These are phyloP conservation scores for Penicillium bovifimosum DNA, from an alignment of 495 filamentous ascomycete species.

Conservation along the genomic window DNA sequence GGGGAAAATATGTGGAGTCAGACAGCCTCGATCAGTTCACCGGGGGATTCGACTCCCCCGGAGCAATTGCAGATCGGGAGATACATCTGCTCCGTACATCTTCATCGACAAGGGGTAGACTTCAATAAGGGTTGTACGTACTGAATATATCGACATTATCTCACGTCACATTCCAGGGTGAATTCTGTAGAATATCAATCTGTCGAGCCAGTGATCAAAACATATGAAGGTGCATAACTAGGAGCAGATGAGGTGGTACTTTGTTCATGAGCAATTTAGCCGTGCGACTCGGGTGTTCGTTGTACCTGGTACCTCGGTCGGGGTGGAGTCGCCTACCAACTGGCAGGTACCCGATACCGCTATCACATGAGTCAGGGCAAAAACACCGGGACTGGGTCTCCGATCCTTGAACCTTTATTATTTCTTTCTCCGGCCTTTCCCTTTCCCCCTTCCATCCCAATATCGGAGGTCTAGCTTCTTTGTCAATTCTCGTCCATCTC, in stretches of 20 bases:
- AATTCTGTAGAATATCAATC: too few relatives aligned
- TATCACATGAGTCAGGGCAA: constrained; percentile 40
- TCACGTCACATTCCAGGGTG: background rate
- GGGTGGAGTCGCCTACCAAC: constrained; percentile 4
- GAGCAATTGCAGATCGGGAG: constrained; percentile 8
- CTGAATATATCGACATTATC: background rate
- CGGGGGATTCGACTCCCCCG: constrained; percentile 21
- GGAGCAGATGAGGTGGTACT: too few relatives aligned
- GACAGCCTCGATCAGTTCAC: constrained; percentile 31
- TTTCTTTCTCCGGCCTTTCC: constrained; percentile 15
- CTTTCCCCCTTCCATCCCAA: constrained; percentile 18
- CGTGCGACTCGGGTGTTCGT: constrained; percentile 13
- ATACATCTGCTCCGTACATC: background rate
- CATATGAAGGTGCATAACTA: too few relatives aligned
- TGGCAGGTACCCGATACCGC: constrained; percentile 23
- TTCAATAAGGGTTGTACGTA: background rate
- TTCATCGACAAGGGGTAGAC: too few relatives aligned
- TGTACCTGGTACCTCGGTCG: constrained; percentile 16
- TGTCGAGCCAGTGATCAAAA: too few relatives aligned
- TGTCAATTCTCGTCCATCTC: constrained; percentile 8
- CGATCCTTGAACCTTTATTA: constrained; percentile 33
- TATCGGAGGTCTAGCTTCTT: constrained; percentile 12
- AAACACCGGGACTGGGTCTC: constrained; percentile 26
- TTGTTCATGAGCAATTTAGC: background rate
- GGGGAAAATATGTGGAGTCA: constrained; percentile 26